Percentiles rank a stretch among this genome's conserved stretches.
Evolutionary conservation across 306 rosid genomes (phyloP).

Genomic region (Begonia fuchsioides): DNA sequence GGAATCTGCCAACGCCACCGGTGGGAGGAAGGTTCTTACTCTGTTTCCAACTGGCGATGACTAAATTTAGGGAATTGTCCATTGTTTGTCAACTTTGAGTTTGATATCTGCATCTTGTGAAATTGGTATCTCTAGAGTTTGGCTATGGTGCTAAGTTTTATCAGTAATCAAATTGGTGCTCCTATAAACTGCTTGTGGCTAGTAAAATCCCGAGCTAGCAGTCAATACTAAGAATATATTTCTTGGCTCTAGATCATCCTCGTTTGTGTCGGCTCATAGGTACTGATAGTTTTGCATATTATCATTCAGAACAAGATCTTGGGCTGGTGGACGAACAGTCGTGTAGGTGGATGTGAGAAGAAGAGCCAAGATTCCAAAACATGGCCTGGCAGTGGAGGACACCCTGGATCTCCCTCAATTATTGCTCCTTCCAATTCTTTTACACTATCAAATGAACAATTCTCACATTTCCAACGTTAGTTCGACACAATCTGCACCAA

Average conservation of each 20-base stretch:
- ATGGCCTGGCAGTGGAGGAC: conserved; percentile 14
- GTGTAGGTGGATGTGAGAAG: neutral
- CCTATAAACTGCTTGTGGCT: too few relatives aligned
- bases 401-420: conserved; percentile 17
- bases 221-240: too few relatives aligned
- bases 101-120: conserved; percentile 1
- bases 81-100: neutral
- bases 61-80: conserved; percentile 31
- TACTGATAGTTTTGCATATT: too few relatives aligned
- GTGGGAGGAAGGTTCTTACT: conserved; percentile 82
- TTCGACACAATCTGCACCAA: too few relatives aligned
- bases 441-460: neutral
- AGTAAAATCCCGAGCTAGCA: too few relatives aligned
- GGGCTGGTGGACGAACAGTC: too few relatives aligned
- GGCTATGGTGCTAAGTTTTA: too few relatives aligned
- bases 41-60: conserved; percentile 87
- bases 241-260: too few relatives aligned
- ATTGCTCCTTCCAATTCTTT: neutral
- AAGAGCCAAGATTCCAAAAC: conserved; percentile 9
- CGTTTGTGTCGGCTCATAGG: too few relatives aligned
- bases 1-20: conserved; percentile 70
- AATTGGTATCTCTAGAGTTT: neutral
- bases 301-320: too few relatives aligned
- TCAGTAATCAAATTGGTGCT: too few relatives aligned
- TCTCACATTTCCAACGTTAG: too few relatives aligned